Evolutionary conservation across 192 early-diverging fungal genomes (phyloP).

Genomic region (Lobosporangium transversale): DNA sequence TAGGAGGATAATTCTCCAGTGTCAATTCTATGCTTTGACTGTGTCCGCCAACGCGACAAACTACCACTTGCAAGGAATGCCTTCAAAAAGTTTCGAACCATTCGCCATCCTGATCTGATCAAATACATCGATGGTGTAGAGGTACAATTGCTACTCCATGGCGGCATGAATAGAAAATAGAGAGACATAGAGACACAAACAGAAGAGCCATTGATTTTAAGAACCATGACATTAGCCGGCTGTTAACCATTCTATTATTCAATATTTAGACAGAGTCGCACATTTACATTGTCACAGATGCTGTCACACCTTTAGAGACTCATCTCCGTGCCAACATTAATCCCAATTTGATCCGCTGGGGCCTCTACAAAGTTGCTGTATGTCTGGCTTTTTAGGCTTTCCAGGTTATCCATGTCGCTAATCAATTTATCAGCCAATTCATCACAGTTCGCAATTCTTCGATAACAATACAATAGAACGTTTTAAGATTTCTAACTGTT

Average conservation of each 20-base stretch:
- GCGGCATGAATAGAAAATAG: no score
- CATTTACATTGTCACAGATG: slow-evolving; percentile 92
- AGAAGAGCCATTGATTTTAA: no score
- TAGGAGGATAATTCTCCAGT: slow-evolving; percentile 74
- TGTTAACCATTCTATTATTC: background rate
- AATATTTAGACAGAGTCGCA: slow-evolving; percentile 68
- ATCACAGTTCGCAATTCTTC: no score
- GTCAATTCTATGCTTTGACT: slow-evolving; percentile 89
- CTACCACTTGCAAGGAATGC: slow-evolving; percentile 90
- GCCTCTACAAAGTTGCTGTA: slow-evolving; percentile 91
- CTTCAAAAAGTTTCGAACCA: slow-evolving; percentile 84
- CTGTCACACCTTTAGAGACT: slow-evolving; percentile 74
- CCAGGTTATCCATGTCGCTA: background rate
- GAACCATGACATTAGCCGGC: background rate
- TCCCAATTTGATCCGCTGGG: slow-evolving; percentile 79
- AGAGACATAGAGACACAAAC: no score
- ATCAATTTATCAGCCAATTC: no score
- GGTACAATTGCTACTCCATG: no score
- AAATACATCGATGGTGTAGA: slow-evolving; percentile 89
- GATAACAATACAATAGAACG: slow-evolving; percentile 69
- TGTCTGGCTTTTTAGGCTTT: slow-evolving; percentile 20
- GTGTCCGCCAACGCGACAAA: slow-evolving; percentile 68
- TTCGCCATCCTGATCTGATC: slow-evolving; percentile 90
- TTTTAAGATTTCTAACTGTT: slow-evolving; percentile 86
- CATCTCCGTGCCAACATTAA: slow-evolving; percentile 61